Conservation (phyloP, 441 rosid species). For the Pelargonium fulgidum region DNA sequence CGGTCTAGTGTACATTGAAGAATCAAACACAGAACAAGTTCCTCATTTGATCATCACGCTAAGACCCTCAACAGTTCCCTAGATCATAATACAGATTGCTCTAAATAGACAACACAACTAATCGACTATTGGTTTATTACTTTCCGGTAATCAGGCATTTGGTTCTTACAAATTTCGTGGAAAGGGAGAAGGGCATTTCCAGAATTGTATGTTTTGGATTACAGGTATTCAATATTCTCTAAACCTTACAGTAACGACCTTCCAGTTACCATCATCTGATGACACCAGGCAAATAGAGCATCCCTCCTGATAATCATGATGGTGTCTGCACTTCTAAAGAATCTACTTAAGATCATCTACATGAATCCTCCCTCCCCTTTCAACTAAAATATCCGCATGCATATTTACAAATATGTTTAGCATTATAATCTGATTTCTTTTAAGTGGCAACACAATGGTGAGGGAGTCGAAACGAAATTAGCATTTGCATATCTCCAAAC, state of each 20-base stretch:
- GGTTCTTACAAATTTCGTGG: not conserved
- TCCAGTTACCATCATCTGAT: not conserved
- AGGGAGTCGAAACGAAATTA: not conserved
- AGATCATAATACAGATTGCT: conserved; percentile 3
- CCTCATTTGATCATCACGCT: not conserved
- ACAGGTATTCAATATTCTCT: not conserved
- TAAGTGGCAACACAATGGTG: not conserved
- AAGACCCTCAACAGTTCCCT: conserved; percentile 3
- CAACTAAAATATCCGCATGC: not conserved
- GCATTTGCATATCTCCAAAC: not conserved
- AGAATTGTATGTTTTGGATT: not conserved
- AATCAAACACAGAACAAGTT: not conserved
- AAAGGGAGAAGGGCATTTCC: not conserved
- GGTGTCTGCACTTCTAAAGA: not conserved
- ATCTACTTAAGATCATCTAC: no score
- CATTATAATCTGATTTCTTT: no score
- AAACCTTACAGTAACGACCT: not conserved
- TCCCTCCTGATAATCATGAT: not conserved
- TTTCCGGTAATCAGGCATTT: not conserved
- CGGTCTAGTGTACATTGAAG: conserved; percentile 6
- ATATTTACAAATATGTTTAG: not conserved
- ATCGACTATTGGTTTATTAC: not conserved
- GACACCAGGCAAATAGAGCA: not conserved
- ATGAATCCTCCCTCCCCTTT: not conserved
- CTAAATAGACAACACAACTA: not conserved